Conservation (phyloP, 1,284 basidiomycete species). For the Boletus sp. region DNA sequence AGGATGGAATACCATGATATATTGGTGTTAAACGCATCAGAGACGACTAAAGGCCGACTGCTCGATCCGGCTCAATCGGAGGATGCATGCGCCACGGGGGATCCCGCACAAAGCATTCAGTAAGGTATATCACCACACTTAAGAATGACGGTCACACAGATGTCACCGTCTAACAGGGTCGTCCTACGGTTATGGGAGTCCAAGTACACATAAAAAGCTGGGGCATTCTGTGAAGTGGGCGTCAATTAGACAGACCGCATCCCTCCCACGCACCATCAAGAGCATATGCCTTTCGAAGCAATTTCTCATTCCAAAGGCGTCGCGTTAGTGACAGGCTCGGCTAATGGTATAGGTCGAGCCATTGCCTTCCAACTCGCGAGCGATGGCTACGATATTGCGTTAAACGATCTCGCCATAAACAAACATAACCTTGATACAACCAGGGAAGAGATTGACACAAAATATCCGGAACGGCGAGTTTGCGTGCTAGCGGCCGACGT, state of each 20-base stretch:
- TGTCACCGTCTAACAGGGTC: neutral
- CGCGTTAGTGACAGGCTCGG: constrained; percentile 38
- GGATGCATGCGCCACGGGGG: neutral
- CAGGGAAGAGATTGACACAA: constrained; percentile 28
- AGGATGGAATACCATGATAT: too few relatives aligned
- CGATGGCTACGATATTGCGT: constrained; percentile 38
- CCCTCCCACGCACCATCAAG: neutral
- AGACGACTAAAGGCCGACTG: neutral
- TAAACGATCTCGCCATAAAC: constrained; percentile 34
- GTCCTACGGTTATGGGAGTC: neutral
- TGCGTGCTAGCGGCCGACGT: constrained; percentile 33
- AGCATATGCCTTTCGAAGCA: constrained; percentile 5
- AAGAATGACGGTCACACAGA: neutral
- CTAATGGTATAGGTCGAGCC: constrained; percentile 37
- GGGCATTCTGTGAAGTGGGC: neutral
- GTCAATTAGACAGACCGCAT: neutral
- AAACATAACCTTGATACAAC: constrained; percentile 19
- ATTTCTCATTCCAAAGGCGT: constrained; percentile 15
- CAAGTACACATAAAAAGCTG: neutral
- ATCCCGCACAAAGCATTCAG: neutral
- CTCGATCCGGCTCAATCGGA: neutral
- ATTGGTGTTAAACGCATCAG: too few relatives aligned
- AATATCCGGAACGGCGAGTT: constrained; percentile 23
- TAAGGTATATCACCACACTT: neutral
- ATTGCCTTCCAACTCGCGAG: constrained; percentile 37